These are phyloP conservation scores for Capsicum baccatum DNA, from an alignment of 257 asterid genomes.

Conservation along the genomic window DNA sequence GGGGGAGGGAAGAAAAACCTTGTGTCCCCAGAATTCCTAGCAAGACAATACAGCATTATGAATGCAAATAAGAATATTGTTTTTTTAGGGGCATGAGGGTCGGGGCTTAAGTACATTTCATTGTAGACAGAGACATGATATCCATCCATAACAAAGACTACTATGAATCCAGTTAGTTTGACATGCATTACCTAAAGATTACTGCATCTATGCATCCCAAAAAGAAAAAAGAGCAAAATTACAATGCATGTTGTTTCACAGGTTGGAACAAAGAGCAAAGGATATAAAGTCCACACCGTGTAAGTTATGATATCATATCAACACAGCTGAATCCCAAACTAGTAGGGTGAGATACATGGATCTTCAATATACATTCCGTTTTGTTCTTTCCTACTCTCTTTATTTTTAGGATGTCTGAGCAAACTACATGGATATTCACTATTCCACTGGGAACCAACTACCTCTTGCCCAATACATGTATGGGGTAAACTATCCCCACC, in stretches of 20 bases:
- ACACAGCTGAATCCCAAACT: neutral
- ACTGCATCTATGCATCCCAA: neutral
- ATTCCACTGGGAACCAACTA: neutral
- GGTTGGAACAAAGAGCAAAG: neutral
- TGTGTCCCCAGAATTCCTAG: too few relatives aligned
- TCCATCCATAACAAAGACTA: neutral
- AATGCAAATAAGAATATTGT: too few relatives aligned
- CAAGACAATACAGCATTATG: too few relatives aligned
- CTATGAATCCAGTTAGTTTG: slow-evolving; percentile 5
- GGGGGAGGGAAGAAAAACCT: too few relatives aligned
- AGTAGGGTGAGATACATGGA: neutral
- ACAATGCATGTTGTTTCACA: neutral
- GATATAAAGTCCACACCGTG: neutral
- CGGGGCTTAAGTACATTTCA: too few relatives aligned
- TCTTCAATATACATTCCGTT: neutral
- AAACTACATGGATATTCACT: neutral
- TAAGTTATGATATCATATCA: neutral
- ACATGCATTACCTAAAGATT: too few relatives aligned
- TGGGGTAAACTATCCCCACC: too few relatives aligned
- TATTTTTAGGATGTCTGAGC: neutral
- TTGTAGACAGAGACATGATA: neutral
- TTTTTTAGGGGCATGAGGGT: too few relatives aligned
- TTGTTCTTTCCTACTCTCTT: neutral
- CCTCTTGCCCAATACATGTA: too few relatives aligned
- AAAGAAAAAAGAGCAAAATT: neutral